These are phyloP conservation scores for Cladosporium oxysporum DNA, from an alignment of 2,329 filamentous ascomycete genomes.

Conservation along the genomic window DNA sequence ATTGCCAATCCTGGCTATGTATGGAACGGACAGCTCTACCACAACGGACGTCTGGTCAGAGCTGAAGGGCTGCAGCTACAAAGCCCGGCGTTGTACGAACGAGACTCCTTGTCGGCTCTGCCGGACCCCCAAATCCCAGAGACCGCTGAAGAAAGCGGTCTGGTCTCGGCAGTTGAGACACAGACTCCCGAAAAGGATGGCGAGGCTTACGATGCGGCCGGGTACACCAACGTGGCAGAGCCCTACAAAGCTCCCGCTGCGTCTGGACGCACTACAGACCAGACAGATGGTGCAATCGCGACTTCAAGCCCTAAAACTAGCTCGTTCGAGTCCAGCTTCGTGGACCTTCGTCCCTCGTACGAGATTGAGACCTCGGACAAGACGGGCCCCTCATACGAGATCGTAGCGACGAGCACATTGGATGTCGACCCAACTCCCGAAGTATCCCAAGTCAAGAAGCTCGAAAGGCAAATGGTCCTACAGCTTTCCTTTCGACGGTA, in stretches of 20 bases:
- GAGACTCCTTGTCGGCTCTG: neutral
- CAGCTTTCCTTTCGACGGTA: constrained; percentile 28
- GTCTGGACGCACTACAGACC: neutral
- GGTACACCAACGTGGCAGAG: neutral
- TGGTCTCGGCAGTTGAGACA: neutral
- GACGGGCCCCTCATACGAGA: neutral
- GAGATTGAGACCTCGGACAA: neutral
- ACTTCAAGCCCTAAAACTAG: neutral
- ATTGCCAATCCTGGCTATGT: constrained; percentile 21
- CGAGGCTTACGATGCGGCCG: neutral
- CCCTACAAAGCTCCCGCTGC: neutral
- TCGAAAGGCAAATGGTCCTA: constrained; percentile 31
- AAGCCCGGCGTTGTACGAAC: neutral
- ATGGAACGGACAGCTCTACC: constrained; percentile 15
- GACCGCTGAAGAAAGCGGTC: neutral
- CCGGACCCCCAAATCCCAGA: neutral
- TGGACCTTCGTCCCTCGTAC: neutral
- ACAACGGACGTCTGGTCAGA: neutral
- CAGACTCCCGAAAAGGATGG: neutral
- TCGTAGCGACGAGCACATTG: neutral
- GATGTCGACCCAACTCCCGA: neutral
- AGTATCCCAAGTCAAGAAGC: neutral
- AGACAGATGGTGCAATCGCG: neutral
- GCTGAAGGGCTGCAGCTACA: neutral
- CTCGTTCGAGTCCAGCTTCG: neutral